phyloP scores from a whole-genome alignment of 2,329 filamentous ascomycete genomes.

The Fusarium acutatum region DNA sequence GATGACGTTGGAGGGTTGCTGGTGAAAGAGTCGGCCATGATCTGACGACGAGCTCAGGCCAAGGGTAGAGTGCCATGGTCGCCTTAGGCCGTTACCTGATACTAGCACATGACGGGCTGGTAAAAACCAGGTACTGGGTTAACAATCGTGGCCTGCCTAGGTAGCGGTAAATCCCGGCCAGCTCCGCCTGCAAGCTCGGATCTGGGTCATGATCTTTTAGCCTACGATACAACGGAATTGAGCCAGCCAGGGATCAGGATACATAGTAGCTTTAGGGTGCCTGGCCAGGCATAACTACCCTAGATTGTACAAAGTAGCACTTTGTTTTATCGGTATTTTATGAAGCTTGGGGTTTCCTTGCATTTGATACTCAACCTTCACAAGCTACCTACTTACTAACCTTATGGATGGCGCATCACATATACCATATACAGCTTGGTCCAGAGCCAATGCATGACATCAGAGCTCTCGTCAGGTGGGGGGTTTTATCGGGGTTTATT shows the following conservation, averaged over 20 bases:
- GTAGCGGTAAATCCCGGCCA: constrained; percentile 40
- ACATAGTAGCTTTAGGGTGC: not conserved
- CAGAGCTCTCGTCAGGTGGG: constrained; percentile 2
- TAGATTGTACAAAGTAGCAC: not conserved
- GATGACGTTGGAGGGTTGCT: constrained; percentile 40
- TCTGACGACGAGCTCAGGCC: constrained; percentile 31
- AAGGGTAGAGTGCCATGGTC: not conserved
- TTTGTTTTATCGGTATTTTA: not conserved
- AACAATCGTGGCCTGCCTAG: constrained; percentile 7
- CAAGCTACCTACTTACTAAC: not conserved
- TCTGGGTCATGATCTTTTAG: constrained; percentile 18
- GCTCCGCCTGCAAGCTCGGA: constrained; percentile 30
- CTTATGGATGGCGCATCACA: not conserved
- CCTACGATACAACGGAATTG: constrained; percentile 31
- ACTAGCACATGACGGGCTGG: fast-evolving
- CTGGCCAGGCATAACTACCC: constrained; percentile 1
- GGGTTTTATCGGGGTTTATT: not conserved
- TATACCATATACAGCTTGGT: not conserved
- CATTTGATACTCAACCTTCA: not conserved
- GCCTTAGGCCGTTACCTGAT: constrained; percentile 25
- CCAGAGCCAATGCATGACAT: constrained; percentile 3
- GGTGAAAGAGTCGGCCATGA: constrained; percentile 35
- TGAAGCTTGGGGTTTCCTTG: not conserved
- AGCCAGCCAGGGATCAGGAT: constrained; percentile 15
- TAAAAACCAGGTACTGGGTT: constrained; percentile 15